Evolutionary conservation across 768 basidiomycete species (phyloP), one percentile per base, ranked within the genome.

Genomic region (Piloderma croceum): DNA sequence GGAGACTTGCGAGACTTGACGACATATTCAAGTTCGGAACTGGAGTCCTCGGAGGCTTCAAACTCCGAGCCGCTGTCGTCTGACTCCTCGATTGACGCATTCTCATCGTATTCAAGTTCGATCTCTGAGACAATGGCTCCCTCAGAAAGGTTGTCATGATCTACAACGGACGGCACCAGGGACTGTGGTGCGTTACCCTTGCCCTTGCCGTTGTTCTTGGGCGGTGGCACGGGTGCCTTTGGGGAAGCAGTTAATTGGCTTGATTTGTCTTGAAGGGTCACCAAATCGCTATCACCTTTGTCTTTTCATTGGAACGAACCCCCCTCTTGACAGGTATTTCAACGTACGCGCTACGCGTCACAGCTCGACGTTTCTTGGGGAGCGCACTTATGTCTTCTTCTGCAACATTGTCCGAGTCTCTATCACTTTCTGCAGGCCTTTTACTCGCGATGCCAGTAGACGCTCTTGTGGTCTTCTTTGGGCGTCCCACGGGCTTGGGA

Each of bases 31-130:
- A n/a, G n/a, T n/a, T n/a, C n/a, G n/a, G n/a, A n/a, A n/a, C n/a
- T n/a, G n/a, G n/a, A n/a, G 20, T 48, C 44, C 19, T 56, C 55
- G 19, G 70, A 69, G 3, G 44, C 63, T 31, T 73, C 63, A 47
- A 81, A 84, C 41, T 82, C 81, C 29, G 83, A 84, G 20, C 69
- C 79, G 54, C 71, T 76, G 43, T 66, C 71, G 22, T 71, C 72
- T 13, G 73, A 77, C 42, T 82, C 80, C 9, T 68, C 63, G 20
- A 70, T 34, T 12, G 53, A 54, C 12, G 55, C 57, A 17, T 58
- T 48, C 31, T 70, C 70, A 34, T 64, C 61, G 43, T 63, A 68
- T 27, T 70, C 69, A 27, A 65, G 50, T 15, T 61, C 68, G 31
- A 62, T 59, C 19, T 50, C 44, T 9, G 41, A 53, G 18, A 55